A percentile compares a stretch with the other conserved stretches of the same genome.
These are phyloP conservation scores for Ceratocystis harringtonii DNA, from an alignment of 2,329 filamentous ascomycete genomes.

Conservation along the genomic window DNA sequence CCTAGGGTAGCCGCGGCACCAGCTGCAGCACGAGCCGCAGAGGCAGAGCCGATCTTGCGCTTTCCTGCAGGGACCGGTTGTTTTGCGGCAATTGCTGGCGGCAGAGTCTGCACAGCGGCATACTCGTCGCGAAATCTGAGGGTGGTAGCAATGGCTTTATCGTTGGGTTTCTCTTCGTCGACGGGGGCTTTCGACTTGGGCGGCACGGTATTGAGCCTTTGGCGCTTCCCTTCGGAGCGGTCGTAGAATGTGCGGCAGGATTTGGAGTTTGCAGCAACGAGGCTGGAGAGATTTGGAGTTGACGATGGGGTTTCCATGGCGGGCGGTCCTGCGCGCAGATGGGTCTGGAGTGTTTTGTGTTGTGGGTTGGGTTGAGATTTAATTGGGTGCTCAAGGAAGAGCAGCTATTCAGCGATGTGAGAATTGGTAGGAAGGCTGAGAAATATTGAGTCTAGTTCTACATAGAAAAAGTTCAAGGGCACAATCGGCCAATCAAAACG, in stretches of 20 bases:
- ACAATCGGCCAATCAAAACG: background rate
- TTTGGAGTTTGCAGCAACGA: conserved; percentile 17
- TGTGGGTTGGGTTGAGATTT: background rate
- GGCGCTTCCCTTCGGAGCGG: conserved; percentile 25
- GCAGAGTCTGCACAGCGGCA: conserved; percentile 59
- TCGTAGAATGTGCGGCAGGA: conserved; percentile 15
- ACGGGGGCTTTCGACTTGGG: conserved; percentile 12
- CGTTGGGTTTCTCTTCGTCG: background rate
- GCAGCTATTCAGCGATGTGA: background rate
- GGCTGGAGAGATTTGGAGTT: conserved; percentile 12
- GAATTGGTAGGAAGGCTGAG: background rate
- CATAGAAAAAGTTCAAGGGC: background rate
- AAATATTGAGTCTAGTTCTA: background rate
- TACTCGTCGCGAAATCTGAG: conserved; percentile 58
- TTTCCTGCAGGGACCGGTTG: conserved; percentile 36
- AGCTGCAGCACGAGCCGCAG: conserved; percentile 1
- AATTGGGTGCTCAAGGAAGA: background rate
- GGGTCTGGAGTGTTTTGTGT: background rate
- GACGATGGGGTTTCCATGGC: conserved; percentile 13
- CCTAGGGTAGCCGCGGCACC: conserved; percentile 24
- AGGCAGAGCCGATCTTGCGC: conserved; percentile 11
- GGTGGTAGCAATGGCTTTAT: conserved; percentile 24
- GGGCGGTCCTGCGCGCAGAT: background rate
- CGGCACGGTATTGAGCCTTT: conserved; percentile 26
- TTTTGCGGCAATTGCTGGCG: conserved; percentile 63